These are phyloP conservation scores for Picea sitchensis DNA, from an alignment of 75 land plant species.

Conservation along the genomic window DNA sequence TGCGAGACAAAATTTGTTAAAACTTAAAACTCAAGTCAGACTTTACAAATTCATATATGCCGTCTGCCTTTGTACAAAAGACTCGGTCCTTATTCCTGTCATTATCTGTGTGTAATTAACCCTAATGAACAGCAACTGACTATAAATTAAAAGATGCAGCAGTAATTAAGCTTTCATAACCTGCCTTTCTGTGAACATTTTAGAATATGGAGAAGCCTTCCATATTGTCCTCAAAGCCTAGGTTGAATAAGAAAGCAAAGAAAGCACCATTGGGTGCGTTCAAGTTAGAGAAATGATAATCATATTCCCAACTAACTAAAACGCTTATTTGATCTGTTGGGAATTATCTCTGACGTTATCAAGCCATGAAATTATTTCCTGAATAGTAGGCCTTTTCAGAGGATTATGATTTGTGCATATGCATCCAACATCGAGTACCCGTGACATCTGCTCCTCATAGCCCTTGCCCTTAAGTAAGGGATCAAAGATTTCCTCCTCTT, in stretches of 20 bases:
- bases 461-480: slow-evolving; percentile 34
- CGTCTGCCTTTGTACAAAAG: background rate
- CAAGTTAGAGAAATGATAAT: background rate
- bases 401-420: slow-evolving; percentile 53
- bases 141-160: background rate
- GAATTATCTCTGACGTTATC: slow-evolving; percentile 22
- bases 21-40: background rate
- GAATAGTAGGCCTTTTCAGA: slow-evolving; percentile 49
- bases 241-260: background rate
- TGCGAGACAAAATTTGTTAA: background rate
- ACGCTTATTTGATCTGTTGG: background rate
- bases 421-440: slow-evolving; percentile 57
- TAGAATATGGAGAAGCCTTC: background rate
- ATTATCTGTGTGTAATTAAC: background rate
- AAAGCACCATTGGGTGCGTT: background rate
- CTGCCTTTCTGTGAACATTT: background rate
- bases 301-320: background rate
- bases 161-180: background rate
- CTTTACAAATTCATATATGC: background rate
- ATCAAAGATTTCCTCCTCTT: slow-evolving; percentile 46
- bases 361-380: slow-evolving; percentile 61
- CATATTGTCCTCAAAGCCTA: background rate
- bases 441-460: slow-evolving; percentile 46
- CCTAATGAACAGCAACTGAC: background rate
- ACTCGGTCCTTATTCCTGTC: background rate